A percentile compares a stretch with the other conserved stretches of the same genome.
These are phyloP conservation scores for Colletotrichum sp. DNA, from an alignment of 2,329 filamentous ascomycete genomes.

Conservation along the genomic window DNA sequence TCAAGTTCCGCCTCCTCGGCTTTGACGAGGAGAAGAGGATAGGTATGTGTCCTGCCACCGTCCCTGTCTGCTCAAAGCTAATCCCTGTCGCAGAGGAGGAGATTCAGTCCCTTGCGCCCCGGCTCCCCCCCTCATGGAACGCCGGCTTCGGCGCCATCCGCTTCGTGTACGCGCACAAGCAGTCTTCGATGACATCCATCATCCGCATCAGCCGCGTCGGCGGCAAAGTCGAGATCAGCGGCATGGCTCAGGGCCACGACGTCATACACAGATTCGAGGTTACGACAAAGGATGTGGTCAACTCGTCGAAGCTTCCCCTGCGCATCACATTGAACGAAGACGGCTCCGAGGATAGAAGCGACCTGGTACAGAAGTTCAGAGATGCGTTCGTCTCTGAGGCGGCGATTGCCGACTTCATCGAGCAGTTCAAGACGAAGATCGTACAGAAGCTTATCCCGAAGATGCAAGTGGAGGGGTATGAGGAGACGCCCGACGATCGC, in stretches of 20 bases:
- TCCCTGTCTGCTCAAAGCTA: not conserved
- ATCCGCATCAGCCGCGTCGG: slow-evolving; percentile 84
- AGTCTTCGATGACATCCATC: slow-evolving; percentile 85
- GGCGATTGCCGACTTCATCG: slow-evolving; percentile 72
- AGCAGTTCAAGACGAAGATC: slow-evolving; percentile 76
- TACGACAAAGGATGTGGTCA: slow-evolving; percentile 75
- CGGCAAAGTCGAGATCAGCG: slow-evolving; percentile 82
- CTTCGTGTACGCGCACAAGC: slow-evolving; percentile 86
- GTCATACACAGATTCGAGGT: slow-evolving; percentile 81
- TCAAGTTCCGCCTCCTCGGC: slow-evolving; percentile 82
- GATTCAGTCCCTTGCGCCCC: slow-evolving; percentile 61
- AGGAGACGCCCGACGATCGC: slow-evolving; percentile 57
- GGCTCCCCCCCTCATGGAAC: slow-evolving; percentile 83
- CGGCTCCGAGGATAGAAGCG: slow-evolving; percentile 52
- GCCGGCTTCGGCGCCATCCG: slow-evolving; percentile 70
- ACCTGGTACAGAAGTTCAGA: slow-evolving; percentile 53
- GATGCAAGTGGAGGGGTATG: slow-evolving; percentile 79
- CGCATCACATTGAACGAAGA: slow-evolving; percentile 55
- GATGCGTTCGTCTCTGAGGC: slow-evolving; percentile 76
- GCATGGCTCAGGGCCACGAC: slow-evolving; percentile 80
- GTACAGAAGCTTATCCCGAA: slow-evolving; percentile 84
- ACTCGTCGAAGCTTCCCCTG: slow-evolving; percentile 59
- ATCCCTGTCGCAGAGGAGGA: slow-evolving; percentile 52
- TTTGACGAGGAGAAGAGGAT: slow-evolving; percentile 83
- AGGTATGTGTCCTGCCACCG: slow-evolving; percentile 48